Evolutionary conservation across 1,284 basidiomycete species (phyloP).

Genomic region (Flammula alnicola): DNA sequence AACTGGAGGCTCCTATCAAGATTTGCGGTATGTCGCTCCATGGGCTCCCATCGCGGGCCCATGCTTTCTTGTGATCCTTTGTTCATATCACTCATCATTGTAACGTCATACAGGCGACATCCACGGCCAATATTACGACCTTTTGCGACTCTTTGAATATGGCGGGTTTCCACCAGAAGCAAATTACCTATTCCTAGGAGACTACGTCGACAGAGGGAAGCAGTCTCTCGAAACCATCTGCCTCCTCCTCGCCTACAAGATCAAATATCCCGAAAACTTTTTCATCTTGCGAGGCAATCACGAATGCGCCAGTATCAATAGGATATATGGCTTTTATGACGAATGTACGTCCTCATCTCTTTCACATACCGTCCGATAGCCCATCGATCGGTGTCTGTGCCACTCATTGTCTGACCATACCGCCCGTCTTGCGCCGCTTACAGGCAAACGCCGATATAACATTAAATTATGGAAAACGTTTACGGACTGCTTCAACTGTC

Average conservation of each 20-base stretch:
- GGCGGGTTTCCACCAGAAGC: conserved; percentile 96
- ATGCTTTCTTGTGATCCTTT: conserved; percentile 14
- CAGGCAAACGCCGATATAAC: conserved; percentile 96
- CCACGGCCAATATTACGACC: conserved; percentile 95
- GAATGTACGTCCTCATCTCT: conserved; percentile 70
- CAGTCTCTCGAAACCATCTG: conserved; percentile 95
- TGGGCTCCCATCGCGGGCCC: background rate
- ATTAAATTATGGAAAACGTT: conserved; percentile 99
- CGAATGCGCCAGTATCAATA: conserved; percentile 93
- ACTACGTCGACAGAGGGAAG: conserved; percentile 96
- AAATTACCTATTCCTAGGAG: conserved; percentile 94
- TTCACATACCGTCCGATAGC: conserved; percentile 5
- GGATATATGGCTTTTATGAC: conserved; percentile 97
- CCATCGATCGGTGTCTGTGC: conserved; percentile 10
- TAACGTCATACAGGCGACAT: conserved; percentile 72
- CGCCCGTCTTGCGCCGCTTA: conserved; percentile 11
- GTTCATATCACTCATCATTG: conserved; percentile 16
- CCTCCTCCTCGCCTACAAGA: conserved; percentile 91
- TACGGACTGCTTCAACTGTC: conserved; percentile 96
- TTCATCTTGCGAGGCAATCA: conserved; percentile 95
- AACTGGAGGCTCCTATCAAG: conserved; percentile 96
- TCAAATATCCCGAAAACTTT: conserved; percentile 99
- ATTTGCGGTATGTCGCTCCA: conserved; percentile 80
- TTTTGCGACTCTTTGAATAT: conserved; percentile 92
- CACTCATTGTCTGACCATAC: conserved; percentile 9